A percentile compares a stretch with the other conserved stretches of the same genome.
Evolutionary conservation across 331 rosid genomes (phyloP).

Genomic region (Quercus phellos): DNA sequence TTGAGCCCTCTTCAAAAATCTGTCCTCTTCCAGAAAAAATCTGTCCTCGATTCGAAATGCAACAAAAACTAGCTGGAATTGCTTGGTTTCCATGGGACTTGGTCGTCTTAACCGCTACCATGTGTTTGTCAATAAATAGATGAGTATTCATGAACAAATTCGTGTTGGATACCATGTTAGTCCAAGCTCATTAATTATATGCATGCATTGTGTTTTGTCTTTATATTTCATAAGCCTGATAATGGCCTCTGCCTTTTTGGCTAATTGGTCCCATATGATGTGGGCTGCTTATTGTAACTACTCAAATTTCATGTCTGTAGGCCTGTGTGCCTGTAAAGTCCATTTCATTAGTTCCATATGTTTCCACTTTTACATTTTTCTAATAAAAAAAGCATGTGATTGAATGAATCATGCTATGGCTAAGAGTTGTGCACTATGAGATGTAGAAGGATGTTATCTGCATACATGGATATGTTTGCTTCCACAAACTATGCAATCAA

Average conservation of each 20-base stretch:
- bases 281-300: neutral
- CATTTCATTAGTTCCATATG: neutral
- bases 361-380: no score
- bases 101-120: neutral
- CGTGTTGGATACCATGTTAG: neutral
- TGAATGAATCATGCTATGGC: no score
- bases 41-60: no score
- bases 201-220: neutral
- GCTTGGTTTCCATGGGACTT: neutral
- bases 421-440: no score
- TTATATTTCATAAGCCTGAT: neutral
- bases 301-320: neutral
- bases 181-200: neutral
- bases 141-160: no score
- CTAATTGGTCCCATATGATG: neutral
- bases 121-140: neutral
- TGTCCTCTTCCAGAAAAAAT: no score
- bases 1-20: no score
- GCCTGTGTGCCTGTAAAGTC: neutral
- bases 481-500: no score
- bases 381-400: no score
- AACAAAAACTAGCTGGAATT: neutral
- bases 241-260: neutral
- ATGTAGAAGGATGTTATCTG: no score
- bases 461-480: no score